A percentile compares a stretch with the other conserved stretches of the same genome.
Evolutionary conservation across 106 monocot species (phyloP).

Genomic region (Vanilla planifolia): DNA sequence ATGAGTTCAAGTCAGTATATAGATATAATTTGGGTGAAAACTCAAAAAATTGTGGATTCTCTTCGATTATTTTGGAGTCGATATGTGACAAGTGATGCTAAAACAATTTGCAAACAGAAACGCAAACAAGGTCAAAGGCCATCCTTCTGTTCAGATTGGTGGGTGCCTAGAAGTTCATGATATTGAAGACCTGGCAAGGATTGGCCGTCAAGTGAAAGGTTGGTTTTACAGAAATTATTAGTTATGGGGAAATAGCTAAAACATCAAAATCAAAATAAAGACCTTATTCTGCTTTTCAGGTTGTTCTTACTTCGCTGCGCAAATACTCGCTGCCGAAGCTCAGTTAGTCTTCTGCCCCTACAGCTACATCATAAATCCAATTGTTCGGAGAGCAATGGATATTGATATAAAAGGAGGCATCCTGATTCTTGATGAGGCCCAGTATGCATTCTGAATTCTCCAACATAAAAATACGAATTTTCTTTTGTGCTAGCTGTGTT

Average conservation of each 20-base stretch:
- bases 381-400: slow-evolving; percentile 94
- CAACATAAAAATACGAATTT: not conserved
- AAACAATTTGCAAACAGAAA: slow-evolving; percentile 47
- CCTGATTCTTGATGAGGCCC: slow-evolving; percentile 94
- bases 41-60: not conserved
- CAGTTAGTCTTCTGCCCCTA: slow-evolving; percentile 94
- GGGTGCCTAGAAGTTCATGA: slow-evolving; percentile 88
- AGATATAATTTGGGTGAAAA: slow-evolving; percentile 6
- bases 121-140: slow-evolving; percentile 71
- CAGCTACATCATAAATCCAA: slow-evolving; percentile 86
- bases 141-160: slow-evolving; percentile 81
- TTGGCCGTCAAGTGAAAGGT: slow-evolving; percentile 87
- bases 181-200: slow-evolving; percentile 90
- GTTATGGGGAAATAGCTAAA: not conserved
- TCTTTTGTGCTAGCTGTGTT: not conserved
- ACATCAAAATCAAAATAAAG: too few relatives aligned
- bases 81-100: not conserved
- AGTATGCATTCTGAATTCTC: slow-evolving; percentile 41
- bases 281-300: slow-evolving; percentile 39
- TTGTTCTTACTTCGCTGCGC: slow-evolving; percentile 96
- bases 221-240: not conserved
- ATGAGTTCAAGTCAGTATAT: slow-evolving; percentile 89
- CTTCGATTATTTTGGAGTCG: not conserved
- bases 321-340: slow-evolving; percentile 71
- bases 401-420: slow-evolving; percentile 85